Evolutionary conservation across 1,284 basidiomycete genomes (phyloP).

Genomic region (Waitea zeae): DNA sequence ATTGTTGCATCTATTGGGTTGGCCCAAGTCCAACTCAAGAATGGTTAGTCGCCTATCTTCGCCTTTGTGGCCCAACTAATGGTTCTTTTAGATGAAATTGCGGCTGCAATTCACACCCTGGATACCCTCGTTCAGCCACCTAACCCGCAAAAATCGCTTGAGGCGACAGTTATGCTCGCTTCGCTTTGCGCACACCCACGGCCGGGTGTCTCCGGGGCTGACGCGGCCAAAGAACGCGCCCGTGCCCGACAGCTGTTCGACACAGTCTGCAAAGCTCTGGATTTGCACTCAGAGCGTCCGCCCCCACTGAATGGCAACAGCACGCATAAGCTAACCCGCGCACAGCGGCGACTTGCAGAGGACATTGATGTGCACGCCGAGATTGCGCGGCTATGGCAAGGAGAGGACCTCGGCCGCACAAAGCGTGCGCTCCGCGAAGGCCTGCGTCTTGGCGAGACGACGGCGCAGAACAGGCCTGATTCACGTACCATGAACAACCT

Average conservation of each 20-base stretch:
- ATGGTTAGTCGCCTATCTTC: slow-evolving; percentile 28
- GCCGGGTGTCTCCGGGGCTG: slow-evolving; percentile 59
- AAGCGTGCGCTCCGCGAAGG: slow-evolving; percentile 62
- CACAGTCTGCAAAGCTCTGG: slow-evolving; percentile 50
- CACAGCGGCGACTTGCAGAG: slow-evolving; percentile 39
- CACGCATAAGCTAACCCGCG: slow-evolving; percentile 14
- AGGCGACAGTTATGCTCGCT: slow-evolving; percentile 80
- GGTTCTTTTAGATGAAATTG: slow-evolving; percentile 39
- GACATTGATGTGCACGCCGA: slow-evolving; percentile 79
- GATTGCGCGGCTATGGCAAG: slow-evolving; percentile 76
- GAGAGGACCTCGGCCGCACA: slow-evolving; percentile 59
- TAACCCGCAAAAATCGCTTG: slow-evolving; percentile 45
- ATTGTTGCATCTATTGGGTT: slow-evolving; percentile 67
- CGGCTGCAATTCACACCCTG: slow-evolving; percentile 74
- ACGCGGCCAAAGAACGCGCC: slow-evolving; percentile 51
- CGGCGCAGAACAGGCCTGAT: slow-evolving; percentile 39
- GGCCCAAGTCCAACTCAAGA: slow-evolving; percentile 74
- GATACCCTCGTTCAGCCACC: slow-evolving; percentile 62
- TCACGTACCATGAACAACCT: slow-evolving; percentile 73
- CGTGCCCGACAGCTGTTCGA: slow-evolving; percentile 74
- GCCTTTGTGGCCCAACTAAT: not conserved
- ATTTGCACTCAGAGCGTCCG: slow-evolving; percentile 23
- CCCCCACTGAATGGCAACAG: slow-evolving; percentile 15
- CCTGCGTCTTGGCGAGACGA: slow-evolving; percentile 16
- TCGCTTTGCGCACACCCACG: slow-evolving; percentile 69